Base-by-base conservation (phyloP, 306 rosid species). In the Macrotyloma uniflorum region DNA sequence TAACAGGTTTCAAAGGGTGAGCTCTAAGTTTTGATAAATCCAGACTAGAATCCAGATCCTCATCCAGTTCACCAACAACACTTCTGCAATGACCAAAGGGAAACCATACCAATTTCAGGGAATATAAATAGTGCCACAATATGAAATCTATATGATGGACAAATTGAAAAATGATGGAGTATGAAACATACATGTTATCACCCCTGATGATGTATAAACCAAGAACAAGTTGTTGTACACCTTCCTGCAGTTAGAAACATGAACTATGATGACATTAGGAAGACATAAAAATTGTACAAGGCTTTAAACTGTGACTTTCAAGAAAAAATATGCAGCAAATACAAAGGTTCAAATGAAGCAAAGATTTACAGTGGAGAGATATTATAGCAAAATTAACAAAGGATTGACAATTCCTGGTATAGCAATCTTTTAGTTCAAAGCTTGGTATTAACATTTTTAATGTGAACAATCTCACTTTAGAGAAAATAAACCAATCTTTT, bases 181-280 rank as follows among this genome's bases (percentile, higher is more conserved):
- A 59, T 59, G 18, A 70, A 69, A 22, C 83, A 80, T 91, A 95
- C 98, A 95, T 92, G 88, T 95, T 95, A 86, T 95, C 98, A 46
- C 98, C 98, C 85, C 98, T 88, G 35, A 95, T 92, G 84, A 92
- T 95, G 83, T 95, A 92, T 79, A 95, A 69, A 14, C 98, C 98
- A 70, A 95, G 82, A 74, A 90, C 98, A 64, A 92, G 95, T 83
- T 90, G 95, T 74, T 92, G 98, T 53, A 95, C 98, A 30, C 98
- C 98, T 85, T 95, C 98, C 98, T 95, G 96, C 83, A 67, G 64
- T 54, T 55, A 80, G 71, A 77, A 80, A 74, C 62, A 42, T 19
- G 42, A 36, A 77, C 65, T 24, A 67, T 23, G 40, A 45, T 49
- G 51, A 75, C 20, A 70, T 36, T 47, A 64, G 59, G 72, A 33